phyloP scores from a whole-genome alignment of 2,329 filamentous ascomycete genomes.

The Plenodomus lindquistii region DNA sequence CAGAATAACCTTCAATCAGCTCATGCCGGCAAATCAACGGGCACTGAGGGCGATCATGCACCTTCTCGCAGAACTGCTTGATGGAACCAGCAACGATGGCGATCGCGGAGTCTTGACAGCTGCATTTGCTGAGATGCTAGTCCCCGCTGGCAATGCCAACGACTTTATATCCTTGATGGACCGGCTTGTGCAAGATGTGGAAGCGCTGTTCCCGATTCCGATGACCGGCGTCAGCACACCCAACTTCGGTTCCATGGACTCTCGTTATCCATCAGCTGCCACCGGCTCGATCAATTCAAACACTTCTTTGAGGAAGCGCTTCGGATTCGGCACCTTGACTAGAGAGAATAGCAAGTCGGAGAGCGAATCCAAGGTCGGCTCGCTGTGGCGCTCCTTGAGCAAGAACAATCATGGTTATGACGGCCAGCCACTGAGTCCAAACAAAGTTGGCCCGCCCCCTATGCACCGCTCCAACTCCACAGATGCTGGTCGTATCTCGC shows the following conservation, averaged over 20 bases:
- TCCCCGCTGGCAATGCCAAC: conserved; percentile 74
- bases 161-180: conserved; percentile 89
- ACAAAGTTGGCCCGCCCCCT: conserved; percentile 59
- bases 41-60: conserved; percentile 85
- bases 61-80: conserved; percentile 81
- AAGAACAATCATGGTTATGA: conserved; percentile 62
- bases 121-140: conserved; percentile 85
- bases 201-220: conserved; percentile 78
- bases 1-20: conserved; percentile 54
- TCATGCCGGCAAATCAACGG: conserved; percentile 65
- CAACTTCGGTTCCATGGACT: conserved; percentile 63
- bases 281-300: conserved; percentile 83
- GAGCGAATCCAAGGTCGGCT: conserved; percentile 69
- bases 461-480: conserved; percentile 76
- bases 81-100: conserved; percentile 87
- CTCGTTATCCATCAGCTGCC: conserved; percentile 61
- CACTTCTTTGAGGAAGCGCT: conserved; percentile 81
- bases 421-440: conserved; percentile 63
- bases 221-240: conserved; percentile 51
- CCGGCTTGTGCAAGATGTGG: conserved; percentile 84
- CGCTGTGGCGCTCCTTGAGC: conserved; percentile 85
- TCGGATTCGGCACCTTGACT: conserved; percentile 76
- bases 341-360: conserved; percentile 78
- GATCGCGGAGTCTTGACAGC: conserved; percentile 86
- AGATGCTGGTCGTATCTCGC: conserved; percentile 64